A percentile compares a stretch with the other conserved stretches of the same genome.
phyloP scores from a whole-genome alignment of 2,329 filamentous ascomycete species.

The Ceratocystis huliohia region DNA sequence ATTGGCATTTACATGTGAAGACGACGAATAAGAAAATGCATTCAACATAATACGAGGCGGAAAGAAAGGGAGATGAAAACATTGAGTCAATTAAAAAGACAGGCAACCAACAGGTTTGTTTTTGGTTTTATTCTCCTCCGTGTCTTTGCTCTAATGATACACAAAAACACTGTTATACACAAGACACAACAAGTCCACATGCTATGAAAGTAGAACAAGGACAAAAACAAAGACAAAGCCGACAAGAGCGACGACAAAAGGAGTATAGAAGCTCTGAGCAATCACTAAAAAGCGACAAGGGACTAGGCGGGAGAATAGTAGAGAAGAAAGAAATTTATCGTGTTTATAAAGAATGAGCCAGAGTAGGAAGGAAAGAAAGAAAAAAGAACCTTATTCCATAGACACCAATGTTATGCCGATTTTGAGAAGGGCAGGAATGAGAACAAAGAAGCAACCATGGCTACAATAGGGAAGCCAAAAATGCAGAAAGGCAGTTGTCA shows the following conservation, averaged over 20 bases:
- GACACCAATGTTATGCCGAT: background rate
- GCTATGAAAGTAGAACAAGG: background rate
- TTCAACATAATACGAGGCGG: background rate
- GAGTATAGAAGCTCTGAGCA: too few relatives aligned
- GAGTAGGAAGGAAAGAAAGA: background rate
- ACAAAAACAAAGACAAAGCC: background rate
- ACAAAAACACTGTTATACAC: background rate
- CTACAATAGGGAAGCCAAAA: background rate
- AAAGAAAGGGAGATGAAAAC: background rate
- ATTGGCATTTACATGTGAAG: slow-evolving; percentile 9
- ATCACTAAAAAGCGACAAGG: background rate
- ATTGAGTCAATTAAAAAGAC: background rate
- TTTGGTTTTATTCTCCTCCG: too few relatives aligned
- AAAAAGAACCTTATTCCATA: background rate
- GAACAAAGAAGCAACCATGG: background rate
- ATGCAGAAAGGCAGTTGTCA: background rate
- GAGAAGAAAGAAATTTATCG: too few relatives aligned
- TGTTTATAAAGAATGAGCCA: background rate
- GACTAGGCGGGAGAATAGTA: background rate
- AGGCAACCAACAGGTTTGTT: background rate
- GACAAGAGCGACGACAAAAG: too few relatives aligned
- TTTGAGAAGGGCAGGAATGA: background rate
- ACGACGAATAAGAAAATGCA: background rate
- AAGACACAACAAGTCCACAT: background rate
- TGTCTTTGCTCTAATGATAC: background rate